A percentile compares a stretch with the other conserved stretches of the same genome.
Conservation (phyloP, 768 basidiomycete species). For the Rubroboletus satanas region DNA sequence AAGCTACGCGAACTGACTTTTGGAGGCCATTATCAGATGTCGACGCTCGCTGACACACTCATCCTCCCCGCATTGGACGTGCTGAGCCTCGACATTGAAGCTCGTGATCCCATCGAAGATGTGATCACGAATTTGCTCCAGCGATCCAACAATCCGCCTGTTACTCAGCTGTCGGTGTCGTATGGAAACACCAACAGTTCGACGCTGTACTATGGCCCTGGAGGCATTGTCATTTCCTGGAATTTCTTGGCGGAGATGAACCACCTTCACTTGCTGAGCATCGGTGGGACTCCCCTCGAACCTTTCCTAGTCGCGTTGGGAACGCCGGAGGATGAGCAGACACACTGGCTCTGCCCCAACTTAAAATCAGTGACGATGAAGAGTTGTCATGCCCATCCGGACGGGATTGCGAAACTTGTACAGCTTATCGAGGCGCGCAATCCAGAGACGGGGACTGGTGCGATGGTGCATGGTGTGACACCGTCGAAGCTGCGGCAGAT, state of each 20-base stretch:
- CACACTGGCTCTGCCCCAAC: slow-evolving; percentile 61
- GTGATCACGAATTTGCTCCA: slow-evolving; percentile 57
- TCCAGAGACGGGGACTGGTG: slow-evolving; percentile 41
- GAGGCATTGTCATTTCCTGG: slow-evolving; percentile 63
- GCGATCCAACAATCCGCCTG: slow-evolving; percentile 54
- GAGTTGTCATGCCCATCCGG: slow-evolving; percentile 60
- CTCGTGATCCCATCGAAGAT: slow-evolving; percentile 73
- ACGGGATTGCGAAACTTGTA: slow-evolving; percentile 65
- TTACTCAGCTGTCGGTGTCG: slow-evolving; percentile 59
- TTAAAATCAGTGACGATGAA: slow-evolving; percentile 59
- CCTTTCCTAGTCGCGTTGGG: slow-evolving; percentile 56
- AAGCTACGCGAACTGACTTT: slow-evolving; percentile 53
- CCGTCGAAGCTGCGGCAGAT: slow-evolving; percentile 53
- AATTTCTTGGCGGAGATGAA: slow-evolving; percentile 57
- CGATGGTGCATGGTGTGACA: slow-evolving; percentile 42
- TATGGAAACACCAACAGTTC: slow-evolving; percentile 43
- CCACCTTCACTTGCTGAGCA: slow-evolving; percentile 53
- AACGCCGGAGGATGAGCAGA: slow-evolving; percentile 55
- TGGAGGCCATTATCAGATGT: slow-evolving; percentile 65
- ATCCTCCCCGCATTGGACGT: slow-evolving; percentile 53
- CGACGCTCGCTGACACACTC: slow-evolving; percentile 58
- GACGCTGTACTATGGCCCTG: slow-evolving; percentile 56
- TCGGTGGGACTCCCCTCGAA: slow-evolving; percentile 66
- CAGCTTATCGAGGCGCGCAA: slow-evolving; percentile 71
- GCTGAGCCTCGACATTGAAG: slow-evolving; percentile 66